Conservation (phyloP, 139 green algal species). For the Chlorella sp. region DNA sequence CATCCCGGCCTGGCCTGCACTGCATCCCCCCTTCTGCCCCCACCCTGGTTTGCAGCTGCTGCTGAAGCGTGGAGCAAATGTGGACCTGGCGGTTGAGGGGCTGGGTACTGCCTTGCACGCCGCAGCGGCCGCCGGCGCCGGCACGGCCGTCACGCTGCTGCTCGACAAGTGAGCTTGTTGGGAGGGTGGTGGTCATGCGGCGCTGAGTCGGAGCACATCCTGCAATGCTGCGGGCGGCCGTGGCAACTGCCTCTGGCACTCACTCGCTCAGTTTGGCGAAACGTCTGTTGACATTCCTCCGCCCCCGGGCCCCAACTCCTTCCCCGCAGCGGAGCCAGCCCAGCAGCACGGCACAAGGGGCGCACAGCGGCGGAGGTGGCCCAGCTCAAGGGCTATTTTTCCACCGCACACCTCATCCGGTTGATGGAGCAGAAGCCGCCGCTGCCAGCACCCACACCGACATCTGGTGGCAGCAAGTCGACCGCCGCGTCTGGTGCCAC, state of each 20-base stretch:
- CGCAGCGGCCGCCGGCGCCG: background rate
- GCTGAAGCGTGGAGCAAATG: background rate
- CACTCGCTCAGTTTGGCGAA: too few relatives aligned
- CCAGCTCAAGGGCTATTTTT: background rate
- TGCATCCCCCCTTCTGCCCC: too few relatives aligned
- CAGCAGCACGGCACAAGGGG: background rate
- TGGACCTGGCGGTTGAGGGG: background rate
- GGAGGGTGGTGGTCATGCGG: too few relatives aligned
- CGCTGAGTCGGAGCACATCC: too few relatives aligned
- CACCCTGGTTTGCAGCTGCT: slow-evolving; percentile 22
- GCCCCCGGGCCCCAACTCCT: background rate
- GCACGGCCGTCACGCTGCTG: slow-evolving; percentile 20
- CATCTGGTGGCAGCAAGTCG: too few relatives aligned
- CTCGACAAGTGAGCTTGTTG: slow-evolving; percentile 2
- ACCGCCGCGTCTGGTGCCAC: too few relatives aligned
- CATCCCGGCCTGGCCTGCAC: too few relatives aligned
- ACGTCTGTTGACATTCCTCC: background rate
- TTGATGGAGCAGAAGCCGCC: background rate
- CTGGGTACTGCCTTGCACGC: slow-evolving; percentile 14
- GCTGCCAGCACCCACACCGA: too few relatives aligned
- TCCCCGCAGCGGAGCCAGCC: slow-evolving; percentile 15
- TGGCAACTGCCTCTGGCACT: too few relatives aligned
- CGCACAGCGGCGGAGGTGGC: slow-evolving; percentile 12
- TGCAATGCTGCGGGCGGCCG: too few relatives aligned
- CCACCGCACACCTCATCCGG: background rate